Conservation (phyloP, 2,329 filamentous ascomycete genomes). For the Fusarium multiceps region DNA sequence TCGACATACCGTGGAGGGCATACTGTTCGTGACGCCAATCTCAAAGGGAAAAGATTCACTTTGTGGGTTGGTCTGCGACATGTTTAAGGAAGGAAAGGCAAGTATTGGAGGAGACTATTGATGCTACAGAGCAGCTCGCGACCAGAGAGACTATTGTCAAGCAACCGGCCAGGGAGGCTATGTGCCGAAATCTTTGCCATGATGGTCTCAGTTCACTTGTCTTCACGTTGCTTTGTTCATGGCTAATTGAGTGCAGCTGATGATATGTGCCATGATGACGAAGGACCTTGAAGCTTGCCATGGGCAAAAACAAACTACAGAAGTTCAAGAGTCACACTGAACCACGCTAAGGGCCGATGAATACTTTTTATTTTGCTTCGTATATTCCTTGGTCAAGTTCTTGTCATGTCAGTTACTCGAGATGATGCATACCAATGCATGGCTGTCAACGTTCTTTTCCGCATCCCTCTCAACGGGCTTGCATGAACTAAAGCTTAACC, state of each 20-base stretch:
- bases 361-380: background rate
- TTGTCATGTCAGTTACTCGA: conserved; percentile 10
- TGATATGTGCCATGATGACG: conserved; percentile 46
- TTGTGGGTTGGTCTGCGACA: conserved; percentile 34
- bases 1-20: conserved; percentile 47
- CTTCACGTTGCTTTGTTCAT: background rate
- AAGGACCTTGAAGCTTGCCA: conserved; percentile 24
- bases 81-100: conserved; percentile 30
- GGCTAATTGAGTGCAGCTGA: conserved; percentile 33
- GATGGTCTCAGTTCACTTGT: background rate
- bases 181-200: conserved; percentile 44
- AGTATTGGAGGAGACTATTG: conserved; percentile 44
- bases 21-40: conserved; percentile 46
- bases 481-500: background rate
- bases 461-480: conserved; percentile 1
- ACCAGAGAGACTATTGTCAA: conserved; percentile 31
- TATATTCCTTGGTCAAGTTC: background rate
- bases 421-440: conserved; percentile 30
- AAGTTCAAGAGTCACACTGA: background rate
- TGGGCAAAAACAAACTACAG: background rate
- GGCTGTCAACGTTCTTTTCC: conserved; percentile 13
- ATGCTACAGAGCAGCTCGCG: conserved; percentile 30
- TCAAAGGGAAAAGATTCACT: conserved; percentile 31
- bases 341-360: background rate
- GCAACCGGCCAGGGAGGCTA: conserved; percentile 47